A percentile compares a stretch with the other conserved stretches of the same genome.
phyloP scores from a whole-genome alignment of 306 rosid genomes.

The Cucurbita argyrosperma region DNA sequence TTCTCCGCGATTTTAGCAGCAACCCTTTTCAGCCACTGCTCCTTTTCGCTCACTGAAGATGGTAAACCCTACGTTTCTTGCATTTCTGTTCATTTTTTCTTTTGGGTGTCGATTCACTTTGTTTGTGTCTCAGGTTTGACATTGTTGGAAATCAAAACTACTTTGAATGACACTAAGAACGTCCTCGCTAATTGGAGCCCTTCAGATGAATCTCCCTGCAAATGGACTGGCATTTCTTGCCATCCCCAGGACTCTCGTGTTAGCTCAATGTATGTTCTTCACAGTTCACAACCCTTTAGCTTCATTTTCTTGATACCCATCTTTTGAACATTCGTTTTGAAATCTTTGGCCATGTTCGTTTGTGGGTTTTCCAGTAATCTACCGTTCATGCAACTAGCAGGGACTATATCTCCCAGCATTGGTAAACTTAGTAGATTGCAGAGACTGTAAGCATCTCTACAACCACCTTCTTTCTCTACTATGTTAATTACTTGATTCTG shows the following conservation, averaged over 20 bases:
- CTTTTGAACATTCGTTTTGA: background rate
- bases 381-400: slow-evolving; percentile 81
- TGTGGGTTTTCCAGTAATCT: slow-evolving; percentile 48
- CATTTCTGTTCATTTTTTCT: background rate
- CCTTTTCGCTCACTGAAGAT: slow-evolving; percentile 59
- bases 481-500: background rate
- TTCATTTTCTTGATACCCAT: background rate
- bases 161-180: slow-evolving; percentile 56
- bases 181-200: slow-evolving; percentile 60
- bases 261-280: slow-evolving; percentile 42
- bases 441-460: slow-evolving; percentile 56
- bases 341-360: background rate
- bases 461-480: background rate
- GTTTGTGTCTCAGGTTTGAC: slow-evolving; percentile 37
- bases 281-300: background rate
- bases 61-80: slow-evolving; percentile 31
- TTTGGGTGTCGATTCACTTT: background rate
- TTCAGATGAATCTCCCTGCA: slow-evolving; percentile 66
- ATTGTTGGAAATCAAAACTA: slow-evolving; percentile 61
- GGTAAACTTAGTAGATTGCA: slow-evolving; percentile 84
- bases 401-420: slow-evolving; percentile 76
- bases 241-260: slow-evolving; percentile 60
- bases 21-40: slow-evolving; percentile 18
- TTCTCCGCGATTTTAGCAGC: slow-evolving; percentile 19
- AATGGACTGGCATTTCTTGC: slow-evolving; percentile 86